Percentiles rank a stretch among this genome's conserved stretches.
Evolutionary conservation across 345 rosid genomes (phyloP).

Genomic region (Lepidium didymum): DNA sequence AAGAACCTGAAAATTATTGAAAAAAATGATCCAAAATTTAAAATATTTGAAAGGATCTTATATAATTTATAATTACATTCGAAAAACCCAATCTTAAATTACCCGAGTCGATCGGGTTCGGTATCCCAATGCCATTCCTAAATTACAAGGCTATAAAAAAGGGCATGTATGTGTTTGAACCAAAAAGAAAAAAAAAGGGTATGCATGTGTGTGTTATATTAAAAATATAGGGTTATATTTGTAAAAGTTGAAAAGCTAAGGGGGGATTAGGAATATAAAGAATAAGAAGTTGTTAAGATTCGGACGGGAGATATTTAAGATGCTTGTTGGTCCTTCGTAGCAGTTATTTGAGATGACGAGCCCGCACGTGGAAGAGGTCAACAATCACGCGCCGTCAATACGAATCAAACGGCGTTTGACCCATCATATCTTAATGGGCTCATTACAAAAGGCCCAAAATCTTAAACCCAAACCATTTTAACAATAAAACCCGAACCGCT

Average conservation of each 20-base stretch:
- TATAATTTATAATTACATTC: too few species aligned
- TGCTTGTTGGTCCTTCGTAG: neutral
- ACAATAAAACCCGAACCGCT: too few species aligned
- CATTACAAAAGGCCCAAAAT: neutral
- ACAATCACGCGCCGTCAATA: neutral
- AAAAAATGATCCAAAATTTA: too few species aligned
- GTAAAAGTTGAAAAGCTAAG: neutral
- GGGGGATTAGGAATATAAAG: neutral
- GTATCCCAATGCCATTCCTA: too few species aligned
- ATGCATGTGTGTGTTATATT: too few species aligned
- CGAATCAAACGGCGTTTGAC: neutral
- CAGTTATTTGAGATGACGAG: neutral
- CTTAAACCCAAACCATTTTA: neutral
- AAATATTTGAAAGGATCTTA: too few species aligned
- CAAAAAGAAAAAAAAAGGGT: too few species aligned
- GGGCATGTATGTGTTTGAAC: too few species aligned
- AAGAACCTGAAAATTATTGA: too few species aligned
- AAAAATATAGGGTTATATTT: neutral
- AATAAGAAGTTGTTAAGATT: neutral
- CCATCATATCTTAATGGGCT: neutral
- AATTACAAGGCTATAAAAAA: too few species aligned
- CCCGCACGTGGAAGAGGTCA: constrained; percentile 5
- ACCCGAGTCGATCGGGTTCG: too few species aligned
- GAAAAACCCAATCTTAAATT: too few species aligned
- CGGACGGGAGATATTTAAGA: neutral